Base-by-base conservation (phyloP, 495 filamentous ascomycete genomes). In the Delitschia confertaspora region DNA sequence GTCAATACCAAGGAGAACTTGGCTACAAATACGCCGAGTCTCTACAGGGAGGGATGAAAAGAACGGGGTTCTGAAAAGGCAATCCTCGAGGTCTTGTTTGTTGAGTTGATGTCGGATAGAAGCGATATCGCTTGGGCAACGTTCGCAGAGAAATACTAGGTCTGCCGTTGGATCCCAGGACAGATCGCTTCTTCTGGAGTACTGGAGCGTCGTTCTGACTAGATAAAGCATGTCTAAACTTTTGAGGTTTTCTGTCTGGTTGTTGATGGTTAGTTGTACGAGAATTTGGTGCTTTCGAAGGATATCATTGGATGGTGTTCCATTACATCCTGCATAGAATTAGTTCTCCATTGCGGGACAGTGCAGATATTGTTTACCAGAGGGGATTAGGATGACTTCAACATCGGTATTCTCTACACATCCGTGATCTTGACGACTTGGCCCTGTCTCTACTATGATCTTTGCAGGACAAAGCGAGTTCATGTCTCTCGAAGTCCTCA, bases 161-260 rank as follows among this genome's bases (percentile, higher is more conserved):
- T 53, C 49, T 25, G 37, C n/a, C 33, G 16, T 42, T 3, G 49
- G 42, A 19, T 53, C 49, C 42, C 43, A 47, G 6, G 23, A n/a
- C 20, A 53, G 24, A 17, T 47, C 43, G 33, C 33, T 23, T 31
- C 31, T 42, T 24, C 33, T 47, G 23, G 32, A 47, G n/a, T 19
- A 47, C 4, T 37, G 25, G 9, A 53, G 13, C 3, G 37, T 19
- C 4, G 43, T 43, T 33, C 43, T 53, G 10, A 53, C 25, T 1
- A 53, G 33, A 33, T 47, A 53, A 7, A 47, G 40, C 26, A 53
- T 42, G 33, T 53, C 43, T 8, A 53, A 14, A 18, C 42, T 27
- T 34, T 22, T 47, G 18, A 47, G 40, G 24, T 8, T 42, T 11
- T 38, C 18, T n/a, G 24, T 37, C 21, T 43, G 42, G 2, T 43